Percentiles rank a stretch among this genome's conserved stretches.
These are phyloP conservation scores for Casuarina cunninghamiana DNA, from an alignment of 306 rosid species.

Conservation along the genomic window DNA sequence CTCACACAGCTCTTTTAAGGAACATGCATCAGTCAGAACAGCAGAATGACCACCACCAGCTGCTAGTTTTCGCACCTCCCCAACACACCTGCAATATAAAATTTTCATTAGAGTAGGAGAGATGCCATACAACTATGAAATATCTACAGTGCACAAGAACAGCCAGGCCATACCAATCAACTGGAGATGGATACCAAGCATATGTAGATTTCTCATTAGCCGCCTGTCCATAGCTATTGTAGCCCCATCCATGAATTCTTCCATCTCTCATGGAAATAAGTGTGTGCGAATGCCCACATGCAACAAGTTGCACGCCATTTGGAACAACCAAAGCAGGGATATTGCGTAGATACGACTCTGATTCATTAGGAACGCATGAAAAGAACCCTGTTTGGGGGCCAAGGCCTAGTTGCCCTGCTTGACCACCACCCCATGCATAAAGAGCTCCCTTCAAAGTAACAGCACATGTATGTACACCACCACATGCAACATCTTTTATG, in stretches of 20 bases:
- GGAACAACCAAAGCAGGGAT: conserved; percentile 82
- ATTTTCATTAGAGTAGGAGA: conserved; percentile 26
- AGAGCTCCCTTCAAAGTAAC: conserved; percentile 78
- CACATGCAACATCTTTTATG: conserved; percentile 70
- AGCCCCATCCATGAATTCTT: conserved; percentile 96
- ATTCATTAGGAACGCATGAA: conserved; percentile 62
- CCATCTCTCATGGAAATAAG: conserved; percentile 74
- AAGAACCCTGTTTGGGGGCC: conserved; percentile 85
- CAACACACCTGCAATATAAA: conserved; percentile 68
- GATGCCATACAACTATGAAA: conserved; percentile 3
- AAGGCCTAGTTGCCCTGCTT: conserved; percentile 89
- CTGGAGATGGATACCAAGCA: conserved; percentile 96
- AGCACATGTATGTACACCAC: conserved; percentile 90
- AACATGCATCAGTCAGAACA: conserved; percentile 87
- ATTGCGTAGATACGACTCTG: conserved; percentile 61
- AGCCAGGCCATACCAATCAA: conserved; percentile 70
- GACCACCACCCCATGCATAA: conserved; percentile 96
- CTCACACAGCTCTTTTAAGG: conserved; percentile 91
- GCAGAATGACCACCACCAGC: conserved; percentile 99
- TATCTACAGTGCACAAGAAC: conserved; percentile 21
- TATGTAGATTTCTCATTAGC: conserved; percentile 84
- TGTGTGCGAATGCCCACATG: conserved; percentile 93
- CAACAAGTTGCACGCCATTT: conserved; percentile 69
- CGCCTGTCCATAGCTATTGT: conserved; percentile 95
- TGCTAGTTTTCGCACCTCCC: conserved; percentile 88